phyloP scores from a whole-genome alignment of 2,329 filamentous ascomycete species.

The Whalleya microplaca region DNA sequence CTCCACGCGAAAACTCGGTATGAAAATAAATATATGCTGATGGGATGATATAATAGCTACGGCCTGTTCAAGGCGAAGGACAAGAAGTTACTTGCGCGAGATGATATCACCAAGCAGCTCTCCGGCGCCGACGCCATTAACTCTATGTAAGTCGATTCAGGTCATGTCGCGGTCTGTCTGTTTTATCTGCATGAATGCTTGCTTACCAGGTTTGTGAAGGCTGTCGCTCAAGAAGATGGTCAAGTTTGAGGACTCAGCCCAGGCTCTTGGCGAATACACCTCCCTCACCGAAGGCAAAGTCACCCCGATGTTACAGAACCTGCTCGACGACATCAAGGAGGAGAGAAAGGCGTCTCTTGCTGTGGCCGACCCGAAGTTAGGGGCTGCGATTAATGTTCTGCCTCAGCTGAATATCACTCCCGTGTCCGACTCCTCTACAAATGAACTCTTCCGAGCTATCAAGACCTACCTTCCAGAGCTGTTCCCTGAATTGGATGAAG shows the following conservation, averaged over 20 bases:
- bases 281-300: slow-evolving; percentile 93
- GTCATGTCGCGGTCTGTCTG: slow-evolving; percentile 3
- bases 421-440: slow-evolving; percentile 78
- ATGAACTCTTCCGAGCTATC: slow-evolving; percentile 92
- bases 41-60: slow-evolving; percentile 64
- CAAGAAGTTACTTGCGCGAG: slow-evolving; percentile 94
- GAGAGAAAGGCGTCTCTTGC: slow-evolving; percentile 97
- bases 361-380: slow-evolving; percentile 91
- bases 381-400: slow-evolving; percentile 88
- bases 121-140: slow-evolving; percentile 82
- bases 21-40: slow-evolving; percentile 23
- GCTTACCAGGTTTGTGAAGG: slow-evolving; percentile 46
- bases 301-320: slow-evolving; percentile 78
- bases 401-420: slow-evolving; percentile 84
- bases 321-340: slow-evolving; percentile 90
- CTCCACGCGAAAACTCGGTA: slow-evolving; percentile 10
- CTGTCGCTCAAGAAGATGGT: slow-evolving; percentile 96
- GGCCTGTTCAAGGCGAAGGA: slow-evolving; percentile 98
- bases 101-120: slow-evolving; percentile 75
- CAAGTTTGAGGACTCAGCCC: slow-evolving; percentile 94
- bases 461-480: slow-evolving; percentile 87
- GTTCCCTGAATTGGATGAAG: slow-evolving; percentile 82
- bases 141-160: slow-evolving; percentile 69
- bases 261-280: slow-evolving; percentile 87
- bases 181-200: not conserved